Evolutionary conservation across 257 asterid genomes (phyloP).

Genomic region (Avicennia marina): DNA sequence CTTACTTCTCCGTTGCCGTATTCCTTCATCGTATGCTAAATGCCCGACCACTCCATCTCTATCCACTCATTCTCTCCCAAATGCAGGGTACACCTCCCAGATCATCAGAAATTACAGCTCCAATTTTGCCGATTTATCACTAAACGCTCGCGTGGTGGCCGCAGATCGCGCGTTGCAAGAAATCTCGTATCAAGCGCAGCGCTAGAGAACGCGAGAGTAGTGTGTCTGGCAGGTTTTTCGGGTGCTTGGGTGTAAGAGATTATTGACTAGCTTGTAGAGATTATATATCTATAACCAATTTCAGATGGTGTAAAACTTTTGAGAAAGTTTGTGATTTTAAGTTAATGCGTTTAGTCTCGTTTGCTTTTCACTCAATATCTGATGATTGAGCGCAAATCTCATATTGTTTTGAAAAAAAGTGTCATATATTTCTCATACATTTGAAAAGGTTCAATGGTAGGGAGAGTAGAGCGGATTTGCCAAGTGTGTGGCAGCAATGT

Average conservation of each 20-base stretch:
- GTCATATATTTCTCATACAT: not conserved
- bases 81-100: conserved; percentile 8
- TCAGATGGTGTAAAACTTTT: no score
- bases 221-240: no score
- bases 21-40: no score
- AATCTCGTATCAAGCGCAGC: conserved; percentile 23
- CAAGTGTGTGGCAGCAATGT: conserved; percentile 34
- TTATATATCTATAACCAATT: no score
- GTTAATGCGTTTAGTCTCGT: no score
- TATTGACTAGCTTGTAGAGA: no score
- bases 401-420: not conserved
- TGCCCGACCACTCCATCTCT: not conserved
- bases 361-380: no score
- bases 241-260: no score
- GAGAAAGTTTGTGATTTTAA: no score
- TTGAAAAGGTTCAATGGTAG: conserved; percentile 27
- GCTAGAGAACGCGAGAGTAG: conserved; percentile 41
- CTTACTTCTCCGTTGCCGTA: not conserved
- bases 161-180: conserved; percentile 39
- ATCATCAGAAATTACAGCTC: conserved; percentile 23
- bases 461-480: conserved; percentile 35
- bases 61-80: not conserved
- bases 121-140: conserved; percentile 10
- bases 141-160: conserved; percentile 22
- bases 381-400: not conserved